Conservation (phyloP, 225 moss, liverwort and hornwort species). For the Lunularia cruciata region DNA sequence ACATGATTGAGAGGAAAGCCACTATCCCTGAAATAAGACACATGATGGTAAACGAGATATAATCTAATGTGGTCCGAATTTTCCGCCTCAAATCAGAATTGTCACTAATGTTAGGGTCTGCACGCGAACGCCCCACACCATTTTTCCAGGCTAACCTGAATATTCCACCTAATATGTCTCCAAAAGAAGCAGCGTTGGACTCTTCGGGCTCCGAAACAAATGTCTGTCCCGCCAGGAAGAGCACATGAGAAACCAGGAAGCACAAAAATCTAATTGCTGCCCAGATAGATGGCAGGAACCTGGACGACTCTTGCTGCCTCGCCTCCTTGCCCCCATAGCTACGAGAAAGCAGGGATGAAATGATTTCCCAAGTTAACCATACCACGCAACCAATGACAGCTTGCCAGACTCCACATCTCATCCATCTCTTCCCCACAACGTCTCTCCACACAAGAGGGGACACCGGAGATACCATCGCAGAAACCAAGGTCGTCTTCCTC, state of each 20-base stretch:
- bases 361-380: conserved; percentile 61
- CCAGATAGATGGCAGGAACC: conserved; percentile 47
- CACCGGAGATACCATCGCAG: conserved; percentile 26
- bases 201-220: conserved; percentile 64
- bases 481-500: too few species aligned
- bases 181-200: conserved; percentile 47
- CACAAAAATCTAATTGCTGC: conserved; percentile 49
- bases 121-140: conserved; percentile 43
- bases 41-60: conserved; percentile 38
- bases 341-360: conserved; percentile 20
- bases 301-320: conserved; percentile 26
- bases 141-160: conserved; percentile 45
- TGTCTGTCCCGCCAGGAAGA: conserved; percentile 57
- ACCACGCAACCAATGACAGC: conserved; percentile 44
- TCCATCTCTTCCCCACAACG: conserved; percentile 78
- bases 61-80: conserved; percentile 47
- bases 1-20: conserved; percentile 51
- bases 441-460: conserved; percentile 46
- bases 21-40: conserved; percentile 60
- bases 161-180: conserved; percentile 46
- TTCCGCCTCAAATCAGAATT: conserved; percentile 40
- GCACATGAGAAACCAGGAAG: conserved; percentile 55
- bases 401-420: conserved; percentile 71
- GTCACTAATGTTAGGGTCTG: conserved; percentile 39
- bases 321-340: background rate